Evolutionary conservation across 768 basidiomycete genomes (phyloP).

Genomic region (Piloderma croceum): DNA sequence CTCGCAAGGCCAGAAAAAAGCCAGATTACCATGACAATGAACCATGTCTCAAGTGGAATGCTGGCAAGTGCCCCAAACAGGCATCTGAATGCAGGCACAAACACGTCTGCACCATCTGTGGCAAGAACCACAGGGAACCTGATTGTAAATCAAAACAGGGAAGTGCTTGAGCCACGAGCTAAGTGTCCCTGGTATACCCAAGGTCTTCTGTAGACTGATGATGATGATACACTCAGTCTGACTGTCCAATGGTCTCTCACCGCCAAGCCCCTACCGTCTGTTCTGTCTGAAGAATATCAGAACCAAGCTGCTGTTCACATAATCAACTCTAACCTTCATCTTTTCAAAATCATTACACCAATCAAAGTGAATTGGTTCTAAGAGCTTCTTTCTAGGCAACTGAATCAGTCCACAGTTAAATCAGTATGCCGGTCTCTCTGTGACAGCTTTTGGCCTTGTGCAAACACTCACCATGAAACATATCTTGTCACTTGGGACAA

Average conservation of each 20-base stretch:
- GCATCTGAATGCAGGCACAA: too few species aligned
- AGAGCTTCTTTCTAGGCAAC: constrained; percentile 17
- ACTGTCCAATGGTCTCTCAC: too few species aligned
- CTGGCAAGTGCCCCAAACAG: constrained; percentile 7
- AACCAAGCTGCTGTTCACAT: constrained; percentile 10
- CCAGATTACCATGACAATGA: constrained; percentile 3
- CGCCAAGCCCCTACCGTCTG: too few species aligned
- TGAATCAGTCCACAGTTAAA: constrained; percentile 23
- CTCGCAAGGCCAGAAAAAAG: neutral
- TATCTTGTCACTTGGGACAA: constrained; percentile 17
- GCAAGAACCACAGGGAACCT: too few species aligned
- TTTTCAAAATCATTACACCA: constrained; percentile 20
- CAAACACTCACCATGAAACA: constrained; percentile 11
- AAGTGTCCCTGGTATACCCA: too few species aligned
- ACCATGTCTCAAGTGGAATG: constrained; percentile 20
- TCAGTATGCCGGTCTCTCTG: constrained; percentile 19
- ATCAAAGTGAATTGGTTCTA: constrained; percentile 20
- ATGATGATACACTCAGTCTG: too few species aligned
- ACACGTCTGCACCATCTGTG: constrained; percentile 28
- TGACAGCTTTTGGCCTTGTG: constrained; percentile 30
- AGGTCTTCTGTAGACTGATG: too few species aligned
- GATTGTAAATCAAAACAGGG: too few species aligned
- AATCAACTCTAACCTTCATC: constrained; percentile 1
- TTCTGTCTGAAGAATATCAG: neutral
- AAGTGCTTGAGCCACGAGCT: too few species aligned